phyloP scores from a whole-genome alignment of 139 green algal genomes.

The Chlorella sp. region DNA sequence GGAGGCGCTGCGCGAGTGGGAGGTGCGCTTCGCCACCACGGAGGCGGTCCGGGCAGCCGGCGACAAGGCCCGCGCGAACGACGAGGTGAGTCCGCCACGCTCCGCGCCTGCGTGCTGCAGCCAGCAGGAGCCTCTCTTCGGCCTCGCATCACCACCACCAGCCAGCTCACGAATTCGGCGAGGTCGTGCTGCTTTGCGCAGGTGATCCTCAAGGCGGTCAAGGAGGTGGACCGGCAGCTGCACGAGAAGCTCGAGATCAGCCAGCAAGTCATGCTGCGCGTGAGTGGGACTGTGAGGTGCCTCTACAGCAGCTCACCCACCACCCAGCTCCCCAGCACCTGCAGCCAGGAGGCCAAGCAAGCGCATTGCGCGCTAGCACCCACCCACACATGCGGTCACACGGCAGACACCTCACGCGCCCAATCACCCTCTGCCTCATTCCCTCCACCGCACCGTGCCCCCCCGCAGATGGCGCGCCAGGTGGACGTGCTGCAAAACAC shows the following conservation, averaged over 20 bases:
- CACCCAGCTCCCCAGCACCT: no score
- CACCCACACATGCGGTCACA: no score
- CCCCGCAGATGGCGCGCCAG: constrained; percentile 1
- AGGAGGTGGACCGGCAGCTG: constrained; percentile 11
- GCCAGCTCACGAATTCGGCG: no score
- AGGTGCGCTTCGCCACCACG: constrained; percentile 1
- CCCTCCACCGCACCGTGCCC: background rate
- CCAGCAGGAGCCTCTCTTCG: no score
- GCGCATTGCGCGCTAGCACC: no score
- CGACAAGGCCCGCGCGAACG: constrained; percentile 12
- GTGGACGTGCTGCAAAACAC: constrained; percentile 1
- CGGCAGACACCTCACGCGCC: background rate
- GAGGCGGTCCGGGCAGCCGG: background rate
- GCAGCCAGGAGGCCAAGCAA: no score
- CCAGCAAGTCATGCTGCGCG: constrained; percentile 1
- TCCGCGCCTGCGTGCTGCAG: no score
- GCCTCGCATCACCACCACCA: no score
- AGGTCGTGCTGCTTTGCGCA: no score
- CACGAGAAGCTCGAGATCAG: constrained; percentile 3
- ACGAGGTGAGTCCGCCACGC: no score
- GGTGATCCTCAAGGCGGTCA: constrained; percentile 10
- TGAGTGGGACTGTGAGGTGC: background rate
- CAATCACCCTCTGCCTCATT: background rate
- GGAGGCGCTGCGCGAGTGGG: constrained; percentile 2
- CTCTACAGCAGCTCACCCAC: no score